phyloP scores from a whole-genome alignment of 2,329 filamentous ascomycete genomes.

The Aspergillus ochraceoroseus region DNA sequence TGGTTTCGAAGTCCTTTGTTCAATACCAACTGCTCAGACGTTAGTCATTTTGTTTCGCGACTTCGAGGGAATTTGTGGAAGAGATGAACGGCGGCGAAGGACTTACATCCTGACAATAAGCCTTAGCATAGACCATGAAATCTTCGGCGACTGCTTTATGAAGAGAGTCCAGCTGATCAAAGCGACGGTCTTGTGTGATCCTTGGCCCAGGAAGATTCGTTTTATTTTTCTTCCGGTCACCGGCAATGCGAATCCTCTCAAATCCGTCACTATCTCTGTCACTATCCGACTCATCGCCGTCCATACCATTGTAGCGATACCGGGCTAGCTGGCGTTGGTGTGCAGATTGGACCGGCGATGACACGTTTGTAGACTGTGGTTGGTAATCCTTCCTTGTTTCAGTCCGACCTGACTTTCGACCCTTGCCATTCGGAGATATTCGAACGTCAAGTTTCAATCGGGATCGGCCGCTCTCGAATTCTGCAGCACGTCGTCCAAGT shows the following conservation, averaged over 20 bases:
- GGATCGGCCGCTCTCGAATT: constrained; percentile 45
- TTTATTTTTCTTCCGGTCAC: constrained; percentile 27
- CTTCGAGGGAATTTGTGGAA: not conserved
- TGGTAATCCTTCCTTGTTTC: constrained; percentile 42
- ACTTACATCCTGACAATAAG: constrained; percentile 41
- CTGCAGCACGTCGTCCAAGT: constrained; percentile 42
- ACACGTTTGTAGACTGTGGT: constrained; percentile 62
- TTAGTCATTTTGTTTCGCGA: too few relatives aligned
- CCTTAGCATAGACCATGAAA: constrained; percentile 45
- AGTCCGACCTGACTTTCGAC: constrained; percentile 32
- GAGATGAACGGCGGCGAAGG: not conserved
- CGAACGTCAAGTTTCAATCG: constrained; percentile 53
- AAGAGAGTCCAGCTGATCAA: constrained; percentile 41
- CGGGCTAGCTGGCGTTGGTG: constrained; percentile 35
- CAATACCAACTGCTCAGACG: constrained; percentile 38
- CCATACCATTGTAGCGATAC: constrained; percentile 22
- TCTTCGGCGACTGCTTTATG: constrained; percentile 46
- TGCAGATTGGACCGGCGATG: constrained; percentile 55
- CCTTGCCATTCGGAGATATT: constrained; percentile 42
- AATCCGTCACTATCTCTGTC: constrained; percentile 44
- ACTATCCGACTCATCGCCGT: constrained; percentile 27
- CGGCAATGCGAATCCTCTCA: constrained; percentile 38
- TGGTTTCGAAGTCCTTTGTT: constrained; percentile 43
- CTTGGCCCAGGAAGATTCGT: constrained; percentile 40
- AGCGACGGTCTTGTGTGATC: constrained; percentile 43